A percentile compares a stretch with the other conserved stretches of the same genome.
These are phyloP conservation scores for Ricinus communis DNA, from an alignment of 345 rosid genomes.

Conservation along the genomic window DNA sequence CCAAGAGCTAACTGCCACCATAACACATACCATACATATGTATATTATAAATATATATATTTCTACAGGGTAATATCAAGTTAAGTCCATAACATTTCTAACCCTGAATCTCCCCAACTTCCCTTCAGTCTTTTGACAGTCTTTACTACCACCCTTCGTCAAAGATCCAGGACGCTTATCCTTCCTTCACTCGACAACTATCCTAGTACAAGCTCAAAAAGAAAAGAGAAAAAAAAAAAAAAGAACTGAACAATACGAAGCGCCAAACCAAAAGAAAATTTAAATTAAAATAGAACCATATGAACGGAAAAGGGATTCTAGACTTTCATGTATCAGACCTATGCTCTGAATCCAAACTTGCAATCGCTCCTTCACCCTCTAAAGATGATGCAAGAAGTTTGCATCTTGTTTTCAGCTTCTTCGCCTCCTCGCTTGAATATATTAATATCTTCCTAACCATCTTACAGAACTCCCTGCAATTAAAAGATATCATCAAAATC, in stretches of 20 bases:
- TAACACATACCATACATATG: not conserved
- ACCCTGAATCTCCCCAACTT: slow-evolving; percentile 6
- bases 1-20: slow-evolving; percentile 8
- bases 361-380: slow-evolving; percentile 50
- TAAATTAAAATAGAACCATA: not conserved
- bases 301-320: slow-evolving; percentile 5
- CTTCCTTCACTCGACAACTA: slow-evolving; percentile 3
- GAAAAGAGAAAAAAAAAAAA: slow-evolving; percentile 9
- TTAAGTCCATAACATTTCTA: slow-evolving; percentile 28
- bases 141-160: not conserved
- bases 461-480: slow-evolving; percentile 81
- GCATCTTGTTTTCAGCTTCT: slow-evolving; percentile 59
- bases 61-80: slow-evolving; percentile 24
- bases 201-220: slow-evolving; percentile 22
- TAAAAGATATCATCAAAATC: not conserved
- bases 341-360: slow-evolving; percentile 48
- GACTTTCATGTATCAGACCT: slow-evolving; percentile 26
- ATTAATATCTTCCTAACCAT: slow-evolving; percentile 87
- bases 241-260: slow-evolving; percentile 23
- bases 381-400: slow-evolving; percentile 46
- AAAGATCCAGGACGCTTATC: not conserved
- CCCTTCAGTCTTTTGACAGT: not conserved
- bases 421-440: slow-evolving; percentile 76
- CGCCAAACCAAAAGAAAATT: slow-evolving; percentile 11
- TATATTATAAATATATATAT: not conserved